Conservation (phyloP, 2,329 filamentous ascomycete genomes). For the Ascochyta viciae-villosae region DNA sequence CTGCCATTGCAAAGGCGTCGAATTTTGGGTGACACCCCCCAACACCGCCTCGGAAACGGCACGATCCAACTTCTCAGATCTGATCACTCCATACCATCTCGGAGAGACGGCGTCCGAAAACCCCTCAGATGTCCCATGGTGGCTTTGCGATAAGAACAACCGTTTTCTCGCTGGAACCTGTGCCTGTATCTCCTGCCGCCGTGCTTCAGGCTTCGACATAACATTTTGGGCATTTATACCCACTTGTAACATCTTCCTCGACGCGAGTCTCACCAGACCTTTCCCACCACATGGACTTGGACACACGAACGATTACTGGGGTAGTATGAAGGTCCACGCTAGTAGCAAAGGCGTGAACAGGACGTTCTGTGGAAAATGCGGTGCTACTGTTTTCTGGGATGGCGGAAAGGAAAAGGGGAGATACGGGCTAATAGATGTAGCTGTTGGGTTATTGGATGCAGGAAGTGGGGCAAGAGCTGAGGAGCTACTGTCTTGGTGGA, state of each 20-base stretch:
- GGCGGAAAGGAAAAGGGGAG: slow-evolving; percentile 43
- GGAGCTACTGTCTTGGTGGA: slow-evolving; percentile 52
- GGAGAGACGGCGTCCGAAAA: slow-evolving; percentile 16
- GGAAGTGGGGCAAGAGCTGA: slow-evolving; percentile 56
- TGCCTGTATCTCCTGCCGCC: slow-evolving; percentile 57
- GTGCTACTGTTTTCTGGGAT: slow-evolving; percentile 56
- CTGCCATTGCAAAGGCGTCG: slow-evolving; percentile 57
- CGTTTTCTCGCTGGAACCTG: slow-evolving; percentile 54
- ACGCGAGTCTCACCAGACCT: slow-evolving; percentile 25
- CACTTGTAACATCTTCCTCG: slow-evolving; percentile 49
- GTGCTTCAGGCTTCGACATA: slow-evolving; percentile 53
- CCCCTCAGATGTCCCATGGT: slow-evolving; percentile 29
- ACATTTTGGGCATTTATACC: slow-evolving; percentile 56
- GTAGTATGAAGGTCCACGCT: slow-evolving; percentile 52
- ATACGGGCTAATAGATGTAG: slow-evolving; percentile 53
- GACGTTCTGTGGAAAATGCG: slow-evolving; percentile 58
- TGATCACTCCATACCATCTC: slow-evolving; percentile 29
- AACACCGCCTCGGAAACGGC: slow-evolving; percentile 34
- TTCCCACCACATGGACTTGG: slow-evolving; percentile 21
- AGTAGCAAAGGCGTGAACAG: slow-evolving; percentile 56
- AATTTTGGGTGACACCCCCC: slow-evolving; percentile 50
- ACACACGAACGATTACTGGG: slow-evolving; percentile 29
- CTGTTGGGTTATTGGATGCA: slow-evolving; percentile 54
- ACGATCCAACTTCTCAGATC: slow-evolving; percentile 53
- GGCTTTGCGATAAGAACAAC: slow-evolving; percentile 40